These are phyloP conservation scores for Pelargonium fulgidum DNA, from an alignment of 441 rosid species.

Conservation along the genomic window DNA sequence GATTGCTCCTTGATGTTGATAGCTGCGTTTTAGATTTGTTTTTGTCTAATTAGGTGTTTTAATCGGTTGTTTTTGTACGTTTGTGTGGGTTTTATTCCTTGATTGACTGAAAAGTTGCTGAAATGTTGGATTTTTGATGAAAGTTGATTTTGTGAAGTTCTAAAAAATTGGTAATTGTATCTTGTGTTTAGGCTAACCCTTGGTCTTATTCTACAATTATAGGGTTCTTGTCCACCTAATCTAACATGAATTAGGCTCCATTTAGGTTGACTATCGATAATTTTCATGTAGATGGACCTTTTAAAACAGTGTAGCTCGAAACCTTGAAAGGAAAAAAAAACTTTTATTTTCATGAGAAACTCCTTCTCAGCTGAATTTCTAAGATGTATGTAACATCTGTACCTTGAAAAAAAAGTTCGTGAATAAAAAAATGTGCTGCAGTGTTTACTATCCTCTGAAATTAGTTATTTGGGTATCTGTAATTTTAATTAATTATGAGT, in stretches of 20 bases:
- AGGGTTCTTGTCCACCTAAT: background rate
- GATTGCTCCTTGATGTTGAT: background rate
- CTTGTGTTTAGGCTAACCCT: too few species aligned
- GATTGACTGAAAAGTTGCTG: background rate
- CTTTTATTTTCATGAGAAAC: background rate
- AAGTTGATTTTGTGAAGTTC: background rate
- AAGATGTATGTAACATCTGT: too few species aligned
- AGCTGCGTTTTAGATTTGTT: background rate
- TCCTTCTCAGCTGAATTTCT: background rate
- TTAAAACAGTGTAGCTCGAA: too few species aligned
- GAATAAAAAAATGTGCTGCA: background rate
- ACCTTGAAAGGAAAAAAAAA: too few species aligned
- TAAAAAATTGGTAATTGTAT: background rate
- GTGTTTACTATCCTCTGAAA: background rate
- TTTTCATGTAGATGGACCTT: background rate
- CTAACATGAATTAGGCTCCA: background rate
- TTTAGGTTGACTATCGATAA: background rate
- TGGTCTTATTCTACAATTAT: background rate
- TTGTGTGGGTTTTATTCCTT: background rate
- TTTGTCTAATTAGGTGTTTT: background rate
- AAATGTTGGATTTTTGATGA: background rate
- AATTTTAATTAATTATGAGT: background rate
- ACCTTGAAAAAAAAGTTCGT: background rate
- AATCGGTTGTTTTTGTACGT: background rate
- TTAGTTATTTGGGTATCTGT: background rate